Percentiles rank a stretch among this genome's conserved stretches.
phyloP scores from a whole-genome alignment of 129 eudicot genomes.

The Tanacetum coccineum region DNA sequence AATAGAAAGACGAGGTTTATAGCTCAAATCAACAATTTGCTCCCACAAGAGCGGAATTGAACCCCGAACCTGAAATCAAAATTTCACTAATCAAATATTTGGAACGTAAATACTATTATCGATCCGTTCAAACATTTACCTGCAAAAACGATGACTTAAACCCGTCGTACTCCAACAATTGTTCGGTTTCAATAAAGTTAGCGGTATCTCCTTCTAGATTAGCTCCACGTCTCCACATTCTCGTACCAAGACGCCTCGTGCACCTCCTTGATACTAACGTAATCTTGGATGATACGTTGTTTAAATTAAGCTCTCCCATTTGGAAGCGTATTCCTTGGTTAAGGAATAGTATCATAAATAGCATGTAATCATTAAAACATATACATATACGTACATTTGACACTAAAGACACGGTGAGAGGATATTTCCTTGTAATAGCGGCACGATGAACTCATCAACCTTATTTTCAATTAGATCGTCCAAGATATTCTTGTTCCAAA shows the following conservation, averaged over 20 bases:
- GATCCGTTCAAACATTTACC: conserved; percentile 34
- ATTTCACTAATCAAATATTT: not conserved
- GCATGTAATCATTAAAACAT: conserved; percentile 11
- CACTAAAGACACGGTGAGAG: conserved; percentile 31
- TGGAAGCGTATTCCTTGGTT: conserved; percentile 70
- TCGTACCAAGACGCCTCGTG: conserved; percentile 92
- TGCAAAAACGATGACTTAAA: conserved; percentile 78
- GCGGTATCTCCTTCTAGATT: conserved; percentile 97
- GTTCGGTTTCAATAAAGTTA: conserved; percentile 95
- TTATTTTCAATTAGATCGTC: conserved; percentile 96
- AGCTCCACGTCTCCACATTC: conserved; percentile 99
- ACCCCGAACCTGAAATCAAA: conserved; percentile 75
- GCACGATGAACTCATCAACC: conserved; percentile 91
- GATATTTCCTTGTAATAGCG: conserved; percentile 99
- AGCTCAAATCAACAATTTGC: conserved; percentile 99
- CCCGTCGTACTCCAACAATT: conserved; percentile 62
- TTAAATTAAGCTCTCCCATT: conserved; percentile 62
- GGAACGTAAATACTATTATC: not conserved
- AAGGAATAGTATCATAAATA: conserved; percentile 37
- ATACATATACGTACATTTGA: not conserved
- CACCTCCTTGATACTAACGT: conserved; percentile 89
- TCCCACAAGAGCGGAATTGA: conserved; percentile 99
- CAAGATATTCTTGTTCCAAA: conserved; percentile 84
- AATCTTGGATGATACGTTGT: conserved; percentile 55
- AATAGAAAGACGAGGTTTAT: conserved; percentile 76